phyloP scores from a whole-genome alignment of 2,329 filamentous ascomycete genomes.

The Helminthosporium solani region DNA sequence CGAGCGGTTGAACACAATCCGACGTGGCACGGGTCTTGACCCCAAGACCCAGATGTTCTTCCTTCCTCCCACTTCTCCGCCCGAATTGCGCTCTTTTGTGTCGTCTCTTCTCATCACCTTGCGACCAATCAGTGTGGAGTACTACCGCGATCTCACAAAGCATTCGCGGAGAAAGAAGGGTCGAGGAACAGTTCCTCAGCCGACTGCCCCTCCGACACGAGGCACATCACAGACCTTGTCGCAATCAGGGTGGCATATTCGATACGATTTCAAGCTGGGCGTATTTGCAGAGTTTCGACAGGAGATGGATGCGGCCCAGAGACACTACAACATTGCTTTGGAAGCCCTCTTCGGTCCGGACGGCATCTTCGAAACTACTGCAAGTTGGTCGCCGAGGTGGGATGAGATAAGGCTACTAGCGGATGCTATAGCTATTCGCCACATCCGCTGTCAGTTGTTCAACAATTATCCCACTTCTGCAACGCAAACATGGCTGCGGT shows the following conservation, averaged over 20 bases:
- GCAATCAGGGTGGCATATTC: slow-evolving; percentile 83
- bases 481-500: slow-evolving; percentile 75
- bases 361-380: slow-evolving; percentile 77
- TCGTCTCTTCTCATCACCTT: slow-evolving; percentile 71
- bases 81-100: slow-evolving; percentile 72
- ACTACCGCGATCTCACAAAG: slow-evolving; percentile 92
- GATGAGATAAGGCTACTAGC: slow-evolving; percentile 88
- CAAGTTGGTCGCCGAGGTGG: slow-evolving; percentile 87
- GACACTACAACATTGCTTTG: slow-evolving; percentile 85
- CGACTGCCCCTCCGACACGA: slow-evolving; percentile 77
- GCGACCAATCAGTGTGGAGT: slow-evolving; percentile 76
- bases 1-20: slow-evolving; percentile 76
- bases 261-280: slow-evolving; percentile 92
- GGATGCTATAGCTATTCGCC: slow-evolving; percentile 77
- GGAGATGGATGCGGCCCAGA: slow-evolving; percentile 83
- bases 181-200: slow-evolving; percentile 73
- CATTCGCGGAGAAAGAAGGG: slow-evolving; percentile 86
- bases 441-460: slow-evolving; percentile 81
- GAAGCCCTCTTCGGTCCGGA: slow-evolving; percentile 79
- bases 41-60: slow-evolving; percentile 80
- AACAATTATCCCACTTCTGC: slow-evolving; percentile 75
- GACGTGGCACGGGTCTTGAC: slow-evolving; percentile 76
- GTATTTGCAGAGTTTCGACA: slow-evolving; percentile 90
- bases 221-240: slow-evolving; percentile 86
- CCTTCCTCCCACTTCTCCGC: slow-evolving; percentile 69